Base-by-base conservation (phyloP, 805 yeast species). In the Yamadazyma takamatsuzukensis region DNA sequence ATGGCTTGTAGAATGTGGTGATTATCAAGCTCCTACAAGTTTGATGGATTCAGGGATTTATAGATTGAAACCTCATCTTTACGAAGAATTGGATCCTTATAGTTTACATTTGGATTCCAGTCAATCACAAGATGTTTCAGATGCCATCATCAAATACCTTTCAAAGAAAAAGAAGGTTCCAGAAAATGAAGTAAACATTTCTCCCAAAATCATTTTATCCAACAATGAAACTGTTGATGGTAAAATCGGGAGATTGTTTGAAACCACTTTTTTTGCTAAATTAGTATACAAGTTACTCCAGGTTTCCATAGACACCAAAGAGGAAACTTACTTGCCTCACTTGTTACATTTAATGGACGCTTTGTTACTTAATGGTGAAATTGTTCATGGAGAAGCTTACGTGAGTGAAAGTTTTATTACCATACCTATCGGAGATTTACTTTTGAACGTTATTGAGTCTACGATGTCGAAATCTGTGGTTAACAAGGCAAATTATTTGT, bases 281-380 rank as follows among this genome's bases (percentile, higher is more conserved):
- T 55, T 81, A 24, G 37, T 81, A 5, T 74, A 66, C 45, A 79
- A 79, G 45, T 52, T 77, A n/a, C 56, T 83, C 11, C 74, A 73
- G 32, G 64, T 65, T 24, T 68, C 83, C 0, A 56, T 79, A 15
- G 68, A 68, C 30, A 56, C 62, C 1, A 64, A 67, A 1, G 72
- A 76, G 33, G 82, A 79, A 33, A 60, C 74, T 0, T 80, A 64
- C 45, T 54, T 81, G 21, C 73, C 77, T 12, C 77, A 75, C 26
- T 47, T 80, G n/a, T 62, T 84, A 23, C 93, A 83, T 51, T 62
- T 84, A 30, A 42, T 81, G 2, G 87, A 83, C 58, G 89, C 84
- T 5, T 62, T 80, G 6, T 48, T 83, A 13, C 47, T 61, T 18
- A 82, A 78, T 47, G 70, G 69, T 33, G 78, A 71, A 38, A 28